Base-by-base conservation (phyloP, 306 rosid genomes). In the Pyrus communis region DNA sequence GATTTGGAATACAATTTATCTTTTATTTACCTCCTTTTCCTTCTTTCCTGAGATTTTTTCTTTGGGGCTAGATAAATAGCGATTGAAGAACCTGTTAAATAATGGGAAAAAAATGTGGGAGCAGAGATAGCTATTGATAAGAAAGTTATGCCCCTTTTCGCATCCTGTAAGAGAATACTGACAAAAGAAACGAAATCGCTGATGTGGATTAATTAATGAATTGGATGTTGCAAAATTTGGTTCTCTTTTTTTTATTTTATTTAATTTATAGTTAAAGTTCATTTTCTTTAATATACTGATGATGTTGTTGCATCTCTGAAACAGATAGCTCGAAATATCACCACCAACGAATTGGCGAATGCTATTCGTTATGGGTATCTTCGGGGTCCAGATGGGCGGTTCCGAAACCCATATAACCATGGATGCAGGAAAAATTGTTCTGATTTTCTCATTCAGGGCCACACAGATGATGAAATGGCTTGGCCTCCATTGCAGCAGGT, bases 311-410 rank as follows among this genome's bases (percentile, higher is more conserved):
- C 77, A 66, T 82, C 64, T 55, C 18, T 80, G 19, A 76, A 75
- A 82, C 91, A 92, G 98, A 86, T 94, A 75, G 95, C 97, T 77
- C 95, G 90, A 73, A 94, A 94, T 84, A 82, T 94, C 86, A 94
- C 98, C 28, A 92, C 97, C 21, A 92, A 92, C 35, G 98, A 94
- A 82, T 11, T 84, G 52, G 95, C 93, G 46, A 94, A 94, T 71
- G 87, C 91, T 9, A 7, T 80, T 74, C 97, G 97, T 3, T 92
- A 95, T 38, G 90, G 87, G 10, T 92, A 92, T 85, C 97, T 92
- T 57, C 93, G 85, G 4, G 92, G 97, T 70, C 87, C 93, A 46
- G 96, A 92, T 81, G 99, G 97, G 79, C 78, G 59, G 80, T 90
- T 92, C 84, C 87, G 87, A 63, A 92, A 95, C 82, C 99, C 96